A percentile compares a stretch with the other conserved stretches of the same genome.
Evolutionary conservation across 2,329 filamentous ascomycete genomes (phyloP).

Genomic region (Tolypocladium paradoxum): DNA sequence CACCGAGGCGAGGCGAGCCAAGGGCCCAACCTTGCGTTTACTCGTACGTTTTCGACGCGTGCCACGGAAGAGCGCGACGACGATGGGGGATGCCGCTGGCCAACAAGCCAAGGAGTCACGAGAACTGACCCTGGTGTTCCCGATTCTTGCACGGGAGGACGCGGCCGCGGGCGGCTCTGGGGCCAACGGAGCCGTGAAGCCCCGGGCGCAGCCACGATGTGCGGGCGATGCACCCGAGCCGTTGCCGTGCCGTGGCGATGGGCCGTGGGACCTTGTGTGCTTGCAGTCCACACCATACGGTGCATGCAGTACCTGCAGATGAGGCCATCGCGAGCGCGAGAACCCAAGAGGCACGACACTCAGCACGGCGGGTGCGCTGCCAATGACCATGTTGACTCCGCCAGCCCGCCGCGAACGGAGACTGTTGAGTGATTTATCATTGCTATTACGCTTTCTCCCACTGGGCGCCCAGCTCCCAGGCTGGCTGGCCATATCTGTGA

Average conservation of each 20-base stretch:
- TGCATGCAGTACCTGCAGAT: not conserved
- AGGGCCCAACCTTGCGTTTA: not conserved
- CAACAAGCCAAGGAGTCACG: constrained; percentile 1
- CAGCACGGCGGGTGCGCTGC: not conserved
- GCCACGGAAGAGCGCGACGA: not conserved
- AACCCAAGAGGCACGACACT: not conserved
- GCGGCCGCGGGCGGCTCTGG: constrained; percentile 4
- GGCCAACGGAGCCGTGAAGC: constrained; percentile 6
- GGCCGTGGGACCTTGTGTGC: not conserved
- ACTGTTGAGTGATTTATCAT: constrained; percentile 6
- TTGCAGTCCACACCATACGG: not conserved
- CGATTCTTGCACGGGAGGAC: constrained; percentile 1
- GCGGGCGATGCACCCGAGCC: constrained; percentile 1
- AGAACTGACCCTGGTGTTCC: constrained; percentile 2
- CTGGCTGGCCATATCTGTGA: not conserved
- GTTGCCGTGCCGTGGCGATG: not conserved
- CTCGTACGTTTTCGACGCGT: not conserved
- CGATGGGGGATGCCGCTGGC: not conserved
- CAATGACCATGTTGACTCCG: not conserved
- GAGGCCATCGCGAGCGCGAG: not conserved
- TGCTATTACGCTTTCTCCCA: not conserved
- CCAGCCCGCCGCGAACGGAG: constrained; percentile 2
- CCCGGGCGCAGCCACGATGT: constrained; percentile 2
- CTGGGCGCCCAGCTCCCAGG: not conserved
- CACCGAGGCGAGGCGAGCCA: no score